Conservation (phyloP, 164 flowering plant species). For the Vitis riparia region DNA sequence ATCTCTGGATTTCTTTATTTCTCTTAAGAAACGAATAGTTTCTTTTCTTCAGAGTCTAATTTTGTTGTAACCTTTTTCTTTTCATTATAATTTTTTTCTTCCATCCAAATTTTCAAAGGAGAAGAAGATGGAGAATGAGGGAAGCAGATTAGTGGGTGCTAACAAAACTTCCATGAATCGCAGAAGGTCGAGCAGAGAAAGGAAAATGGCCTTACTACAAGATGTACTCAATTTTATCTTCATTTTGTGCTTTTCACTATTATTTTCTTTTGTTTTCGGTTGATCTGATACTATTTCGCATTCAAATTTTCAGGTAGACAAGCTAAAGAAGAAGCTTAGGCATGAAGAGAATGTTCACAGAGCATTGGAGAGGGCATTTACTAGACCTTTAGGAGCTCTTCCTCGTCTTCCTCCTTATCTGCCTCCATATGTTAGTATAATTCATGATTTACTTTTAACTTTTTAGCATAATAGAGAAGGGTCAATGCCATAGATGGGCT, state of each 20-base stretch:
- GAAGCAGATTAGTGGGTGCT: conserved; percentile 21
- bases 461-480: neutral
- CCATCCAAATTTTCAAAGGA: conserved; percentile 17
- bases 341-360: conserved; percentile 73
- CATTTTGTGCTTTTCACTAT: neutral
- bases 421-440: conserved; percentile 47
- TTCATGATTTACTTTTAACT: neutral
- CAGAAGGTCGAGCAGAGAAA: conserved; percentile 39
- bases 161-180: conserved; percentile 25
- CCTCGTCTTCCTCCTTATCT: conserved; percentile 78
- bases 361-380: conserved; percentile 67
- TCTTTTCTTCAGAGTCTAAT: neutral
- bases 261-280: neutral
- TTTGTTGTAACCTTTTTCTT: neutral
- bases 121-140: conserved; percentile 32
- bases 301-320: conserved; percentile 52
- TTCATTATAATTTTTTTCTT: neutral
- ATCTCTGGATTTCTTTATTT: conserved; percentile 27
- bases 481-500: neutral
- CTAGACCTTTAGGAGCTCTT: conserved; percentile 63
- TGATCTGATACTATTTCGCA: too few species aligned
- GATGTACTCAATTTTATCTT: conserved; percentile 37
- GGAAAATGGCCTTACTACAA: conserved; percentile 54
- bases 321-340: conserved; percentile 68
- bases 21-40: conserved; percentile 34